Evolutionary conservation across 2,329 filamentous ascomycete species (phyloP).

Genomic region (Stagonosporopsis chrysanthemi): DNA sequence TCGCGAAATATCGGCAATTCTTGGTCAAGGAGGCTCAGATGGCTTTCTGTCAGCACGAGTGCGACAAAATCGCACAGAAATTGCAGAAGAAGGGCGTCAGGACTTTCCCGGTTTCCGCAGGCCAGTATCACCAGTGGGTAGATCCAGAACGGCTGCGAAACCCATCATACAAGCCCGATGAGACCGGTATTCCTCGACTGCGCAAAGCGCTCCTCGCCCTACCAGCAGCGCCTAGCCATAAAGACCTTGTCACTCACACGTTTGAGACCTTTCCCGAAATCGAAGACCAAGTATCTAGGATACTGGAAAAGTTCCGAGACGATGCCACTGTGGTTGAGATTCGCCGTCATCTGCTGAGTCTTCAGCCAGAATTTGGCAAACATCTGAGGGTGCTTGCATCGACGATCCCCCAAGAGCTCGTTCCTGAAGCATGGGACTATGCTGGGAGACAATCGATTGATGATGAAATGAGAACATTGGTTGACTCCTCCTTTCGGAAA

Average conservation of each 20-base stretch:
- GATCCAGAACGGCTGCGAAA: not conserved
- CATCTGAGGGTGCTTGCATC: not conserved
- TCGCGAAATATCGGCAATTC: not conserved
- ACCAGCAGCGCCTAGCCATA: conserved; percentile 7
- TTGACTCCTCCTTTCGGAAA: no score
- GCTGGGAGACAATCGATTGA: not conserved
- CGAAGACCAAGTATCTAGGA: not conserved
- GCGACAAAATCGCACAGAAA: not conserved
- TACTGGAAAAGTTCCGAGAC: conserved; percentile 7
- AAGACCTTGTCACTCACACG: conserved; percentile 6
- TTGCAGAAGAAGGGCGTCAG: conserved; percentile 17
- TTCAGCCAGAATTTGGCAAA: not conserved
- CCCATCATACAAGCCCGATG: not conserved
- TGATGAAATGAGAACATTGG: no score
- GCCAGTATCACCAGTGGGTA: not conserved
- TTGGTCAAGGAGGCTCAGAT: not conserved
- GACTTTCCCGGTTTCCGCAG: conserved; percentile 12
- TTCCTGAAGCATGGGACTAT: not conserved
- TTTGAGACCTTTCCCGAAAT: conserved; percentile 5
- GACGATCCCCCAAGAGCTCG: not conserved
- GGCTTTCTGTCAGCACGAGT: not conserved
- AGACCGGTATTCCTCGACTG: conserved; percentile 10
- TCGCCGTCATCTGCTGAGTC: not conserved
- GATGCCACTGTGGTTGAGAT: conserved; percentile 13
- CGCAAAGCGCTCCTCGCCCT: conserved; percentile 9